These are phyloP conservation scores for Cladosporium cucumerinum DNA, from an alignment of 2,329 filamentous ascomycete species.

Conservation along the genomic window DNA sequence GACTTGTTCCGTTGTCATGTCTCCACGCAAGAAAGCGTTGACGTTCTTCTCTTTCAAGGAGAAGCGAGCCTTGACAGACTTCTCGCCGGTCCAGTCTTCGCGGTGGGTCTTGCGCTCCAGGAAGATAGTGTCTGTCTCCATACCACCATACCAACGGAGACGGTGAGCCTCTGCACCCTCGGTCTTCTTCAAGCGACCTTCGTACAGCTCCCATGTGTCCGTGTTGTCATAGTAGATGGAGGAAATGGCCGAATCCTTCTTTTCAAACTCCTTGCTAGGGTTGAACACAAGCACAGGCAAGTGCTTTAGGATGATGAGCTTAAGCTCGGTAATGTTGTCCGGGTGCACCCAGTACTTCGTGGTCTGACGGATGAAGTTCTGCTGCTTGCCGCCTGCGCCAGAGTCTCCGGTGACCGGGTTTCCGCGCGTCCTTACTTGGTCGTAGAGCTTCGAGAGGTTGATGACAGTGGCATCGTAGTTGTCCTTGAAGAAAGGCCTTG, in stretches of 20 bases:
- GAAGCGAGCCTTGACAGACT: slow-evolving; percentile 97
- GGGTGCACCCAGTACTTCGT: slow-evolving; percentile 99
- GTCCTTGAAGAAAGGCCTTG: slow-evolving; percentile 97
- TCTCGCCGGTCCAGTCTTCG: slow-evolving; percentile 98
- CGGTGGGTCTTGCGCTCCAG: slow-evolving; percentile 97
- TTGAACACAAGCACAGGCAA: slow-evolving; percentile 97
- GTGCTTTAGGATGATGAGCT: slow-evolving; percentile 97
- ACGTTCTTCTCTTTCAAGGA: slow-evolving; percentile 95
- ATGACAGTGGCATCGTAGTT: slow-evolving; percentile 97
- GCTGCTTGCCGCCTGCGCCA: slow-evolving; percentile 83
- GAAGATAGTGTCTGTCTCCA: slow-evolving; percentile 93
- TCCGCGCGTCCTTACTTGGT: slow-evolving; percentile 86
- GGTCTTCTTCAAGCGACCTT: slow-evolving; percentile 92
- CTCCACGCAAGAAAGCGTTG: slow-evolving; percentile 81
- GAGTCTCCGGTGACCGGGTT: slow-evolving; percentile 91
- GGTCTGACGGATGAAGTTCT: slow-evolving; percentile 93
- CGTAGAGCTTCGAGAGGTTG: slow-evolving; percentile 91
- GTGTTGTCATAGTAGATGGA: slow-evolving; percentile 99
- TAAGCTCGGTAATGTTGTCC: slow-evolving; percentile 96
- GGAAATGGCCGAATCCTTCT: slow-evolving; percentile 87
- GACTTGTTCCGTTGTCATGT: slow-evolving; percentile 79
- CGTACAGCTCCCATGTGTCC: slow-evolving; percentile 88
- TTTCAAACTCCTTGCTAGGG: slow-evolving; percentile 90
- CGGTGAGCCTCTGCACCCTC: slow-evolving; percentile 96
- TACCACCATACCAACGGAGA: slow-evolving; percentile 94